Evolutionary conservation across 1,284 basidiomycete species (phyloP).

Genomic region (Athelia psychrophila): DNA sequence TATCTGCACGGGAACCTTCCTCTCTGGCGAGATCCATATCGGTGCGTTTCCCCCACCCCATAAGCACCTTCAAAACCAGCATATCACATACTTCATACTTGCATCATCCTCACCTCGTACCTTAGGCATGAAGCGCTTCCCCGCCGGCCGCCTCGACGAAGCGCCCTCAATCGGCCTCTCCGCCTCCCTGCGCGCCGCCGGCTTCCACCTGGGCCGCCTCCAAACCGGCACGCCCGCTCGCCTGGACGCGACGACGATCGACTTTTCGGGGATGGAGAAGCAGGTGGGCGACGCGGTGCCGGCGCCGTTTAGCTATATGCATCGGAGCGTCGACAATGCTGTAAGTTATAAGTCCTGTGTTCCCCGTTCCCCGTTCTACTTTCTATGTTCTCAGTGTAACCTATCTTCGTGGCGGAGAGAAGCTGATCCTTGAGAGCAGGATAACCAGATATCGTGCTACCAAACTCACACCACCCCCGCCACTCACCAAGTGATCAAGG

Average conservation of each 20-base stretch:
- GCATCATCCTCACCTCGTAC: not conserved
- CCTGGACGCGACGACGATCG: conserved; percentile 66
- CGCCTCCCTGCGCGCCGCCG: conserved; percentile 67
- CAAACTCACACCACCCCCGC: conserved; percentile 69
- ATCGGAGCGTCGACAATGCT: conserved; percentile 47
- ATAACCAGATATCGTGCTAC: conserved; percentile 73
- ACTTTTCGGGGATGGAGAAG: conserved; percentile 54
- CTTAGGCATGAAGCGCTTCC: conserved; percentile 69
- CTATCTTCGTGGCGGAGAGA: not conserved
- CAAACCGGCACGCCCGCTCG: conserved; percentile 92
- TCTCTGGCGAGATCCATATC: conserved; percentile 87
- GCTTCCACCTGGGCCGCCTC: conserved; percentile 78
- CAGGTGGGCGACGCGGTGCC: conserved; percentile 65
- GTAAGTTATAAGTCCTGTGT: conserved; percentile 33
- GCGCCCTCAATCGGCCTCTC: conserved; percentile 75
- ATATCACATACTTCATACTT: not conserved
- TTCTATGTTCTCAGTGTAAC: too few species aligned
- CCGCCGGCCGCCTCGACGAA: conserved; percentile 82
- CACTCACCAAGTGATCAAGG: conserved; percentile 73
- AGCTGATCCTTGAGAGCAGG: conserved; percentile 30
- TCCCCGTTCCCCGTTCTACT: too few species aligned
- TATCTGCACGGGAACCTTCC: conserved; percentile 88
- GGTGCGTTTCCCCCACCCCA: conserved; percentile 38
- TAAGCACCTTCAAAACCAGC: conserved; percentile 1
- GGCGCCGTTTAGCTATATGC: conserved; percentile 60